Conservation (phyloP, 495 filamentous ascomycete species). For the Jackrogersella multiformis region DNA sequence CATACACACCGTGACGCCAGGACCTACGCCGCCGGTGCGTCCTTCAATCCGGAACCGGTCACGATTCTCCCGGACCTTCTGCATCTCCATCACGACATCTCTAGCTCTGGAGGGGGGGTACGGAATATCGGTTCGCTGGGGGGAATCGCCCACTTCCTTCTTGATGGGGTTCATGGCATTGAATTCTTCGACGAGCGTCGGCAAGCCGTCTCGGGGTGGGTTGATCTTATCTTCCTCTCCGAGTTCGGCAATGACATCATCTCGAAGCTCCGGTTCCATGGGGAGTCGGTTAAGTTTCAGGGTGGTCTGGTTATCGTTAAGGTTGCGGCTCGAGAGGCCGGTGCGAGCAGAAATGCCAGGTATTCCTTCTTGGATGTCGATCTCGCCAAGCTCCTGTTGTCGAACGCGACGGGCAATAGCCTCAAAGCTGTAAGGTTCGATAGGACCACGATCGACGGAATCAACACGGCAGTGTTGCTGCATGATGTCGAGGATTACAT, state of each 20-base stretch:
- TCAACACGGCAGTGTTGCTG: slow-evolving; percentile 77
- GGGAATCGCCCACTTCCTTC: slow-evolving; percentile 85
- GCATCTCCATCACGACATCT: slow-evolving; percentile 92
- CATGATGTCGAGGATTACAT: slow-evolving; percentile 76
- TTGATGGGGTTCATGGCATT: slow-evolving; percentile 83
- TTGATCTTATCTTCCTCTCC: slow-evolving; percentile 78
- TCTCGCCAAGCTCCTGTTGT: slow-evolving; percentile 66
- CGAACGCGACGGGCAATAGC: slow-evolving; percentile 72
- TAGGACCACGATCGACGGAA: slow-evolving; percentile 75
- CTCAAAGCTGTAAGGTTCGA: slow-evolving; percentile 82
- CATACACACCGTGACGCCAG: slow-evolving; percentile 88
- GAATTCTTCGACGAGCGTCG: slow-evolving; percentile 76
- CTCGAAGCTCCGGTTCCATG: slow-evolving; percentile 78
- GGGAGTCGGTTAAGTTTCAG: slow-evolving; percentile 82
- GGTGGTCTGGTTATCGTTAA: slow-evolving; percentile 62
- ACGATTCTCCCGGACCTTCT: slow-evolving; percentile 91
- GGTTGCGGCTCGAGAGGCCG: slow-evolving; percentile 79
- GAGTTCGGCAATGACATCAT: slow-evolving; percentile 84
- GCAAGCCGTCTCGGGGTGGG: slow-evolving; percentile 71
- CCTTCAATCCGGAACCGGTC: slow-evolving; percentile 87
- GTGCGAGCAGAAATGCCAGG: slow-evolving; percentile 78
- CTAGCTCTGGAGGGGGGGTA: slow-evolving; percentile 84
- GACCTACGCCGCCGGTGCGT: slow-evolving; percentile 79
- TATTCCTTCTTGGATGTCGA: slow-evolving; percentile 90
- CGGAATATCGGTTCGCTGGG: slow-evolving; percentile 78